Percentiles rank a stretch among this genome's conserved stretches.
Conservation (phyloP, 23 red algal genomes). For the Gracilaria caudata region DNA sequence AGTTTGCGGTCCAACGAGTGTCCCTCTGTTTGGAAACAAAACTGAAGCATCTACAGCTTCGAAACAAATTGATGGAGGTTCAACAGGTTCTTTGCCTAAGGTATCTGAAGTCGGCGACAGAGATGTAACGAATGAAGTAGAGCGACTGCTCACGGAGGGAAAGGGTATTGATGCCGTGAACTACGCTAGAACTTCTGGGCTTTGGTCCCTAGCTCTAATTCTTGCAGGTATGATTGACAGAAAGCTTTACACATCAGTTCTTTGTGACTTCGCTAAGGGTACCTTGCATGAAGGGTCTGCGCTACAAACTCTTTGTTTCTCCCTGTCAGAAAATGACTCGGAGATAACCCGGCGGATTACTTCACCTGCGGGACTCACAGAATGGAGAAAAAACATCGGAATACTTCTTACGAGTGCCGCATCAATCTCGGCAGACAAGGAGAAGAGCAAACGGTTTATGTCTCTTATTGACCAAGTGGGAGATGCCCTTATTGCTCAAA, state of each 20-base stretch:
- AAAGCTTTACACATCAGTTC: slow-evolving; percentile 16
- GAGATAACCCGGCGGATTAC: slow-evolving; percentile 44
- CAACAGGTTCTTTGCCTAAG: neutral
- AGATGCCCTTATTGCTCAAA: slow-evolving; percentile 37
- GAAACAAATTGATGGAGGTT: neutral
- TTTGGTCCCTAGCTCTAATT: slow-evolving; percentile 54
- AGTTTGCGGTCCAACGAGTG: slow-evolving; percentile 44
- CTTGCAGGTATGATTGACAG: slow-evolving; percentile 24
- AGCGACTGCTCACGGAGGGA: slow-evolving; percentile 44
- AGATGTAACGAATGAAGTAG: slow-evolving; percentile 32
- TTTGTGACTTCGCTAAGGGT: slow-evolving; percentile 44
- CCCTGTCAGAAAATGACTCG: slow-evolving; percentile 46
- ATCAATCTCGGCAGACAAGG: neutral
- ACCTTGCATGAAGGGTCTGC: slow-evolving; percentile 47
- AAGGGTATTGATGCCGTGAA: slow-evolving; percentile 35
- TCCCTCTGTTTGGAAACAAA: slow-evolving; percentile 39
- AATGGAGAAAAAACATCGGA: slow-evolving; percentile 58
- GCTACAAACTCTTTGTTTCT: slow-evolving; percentile 56
- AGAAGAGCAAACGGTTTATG: slow-evolving; percentile 16
- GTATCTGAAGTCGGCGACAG: neutral
- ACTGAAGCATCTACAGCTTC: neutral
- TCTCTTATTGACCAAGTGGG: slow-evolving; percentile 45
- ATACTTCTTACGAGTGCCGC: slow-evolving; percentile 34
- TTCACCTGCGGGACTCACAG: slow-evolving; percentile 32
- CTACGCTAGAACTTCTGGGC: slow-evolving; percentile 18